phyloP scores from a whole-genome alignment of 495 filamentous ascomycete genomes.

The Aspergillus avenaceus region DNA sequence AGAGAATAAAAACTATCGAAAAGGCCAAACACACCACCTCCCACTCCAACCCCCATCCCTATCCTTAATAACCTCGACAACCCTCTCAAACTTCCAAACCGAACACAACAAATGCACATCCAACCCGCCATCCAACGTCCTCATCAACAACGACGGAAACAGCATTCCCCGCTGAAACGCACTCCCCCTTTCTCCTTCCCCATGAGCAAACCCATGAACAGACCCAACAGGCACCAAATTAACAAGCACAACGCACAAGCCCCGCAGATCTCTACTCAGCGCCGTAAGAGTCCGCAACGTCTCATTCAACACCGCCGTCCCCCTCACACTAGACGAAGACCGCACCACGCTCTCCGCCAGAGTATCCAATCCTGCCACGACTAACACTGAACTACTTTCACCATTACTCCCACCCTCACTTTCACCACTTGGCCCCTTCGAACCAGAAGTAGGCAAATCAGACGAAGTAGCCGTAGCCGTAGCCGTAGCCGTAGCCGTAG shows the following conservation, averaged over 20 bases:
- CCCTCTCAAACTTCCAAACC: constrained; percentile 14
- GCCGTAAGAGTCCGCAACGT: constrained; percentile 30
- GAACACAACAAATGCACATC: constrained; percentile 41
- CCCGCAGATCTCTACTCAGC: constrained; percentile 22
- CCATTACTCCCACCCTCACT: no score
- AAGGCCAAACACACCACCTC: constrained; percentile 41
- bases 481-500: no score
- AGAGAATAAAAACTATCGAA: no score
- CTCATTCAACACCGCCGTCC: constrained; percentile 32
- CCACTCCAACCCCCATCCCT: constrained; percentile 31
- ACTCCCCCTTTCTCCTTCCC: no score
- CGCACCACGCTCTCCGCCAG: constrained; percentile 37
- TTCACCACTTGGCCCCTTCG: no score
- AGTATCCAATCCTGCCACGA: constrained; percentile 38
- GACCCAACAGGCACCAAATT: no score
- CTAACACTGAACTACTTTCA: no score
- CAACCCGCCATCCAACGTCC: constrained; percentile 37
- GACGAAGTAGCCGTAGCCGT: no score
- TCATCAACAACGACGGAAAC: constrained; percentile 35
- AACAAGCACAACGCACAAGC: constrained; percentile 35
- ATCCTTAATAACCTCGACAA: constrained; percentile 44
- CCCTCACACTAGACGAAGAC: constrained; percentile 36
- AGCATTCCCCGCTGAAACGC: no score
- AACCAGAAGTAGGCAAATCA: no score
- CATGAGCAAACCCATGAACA: background rate